A percentile compares a stretch with the other conserved stretches of the same genome.
Conservation (phyloP, 1,284 basidiomycete species). For the Volvariella surrecta region DNA sequence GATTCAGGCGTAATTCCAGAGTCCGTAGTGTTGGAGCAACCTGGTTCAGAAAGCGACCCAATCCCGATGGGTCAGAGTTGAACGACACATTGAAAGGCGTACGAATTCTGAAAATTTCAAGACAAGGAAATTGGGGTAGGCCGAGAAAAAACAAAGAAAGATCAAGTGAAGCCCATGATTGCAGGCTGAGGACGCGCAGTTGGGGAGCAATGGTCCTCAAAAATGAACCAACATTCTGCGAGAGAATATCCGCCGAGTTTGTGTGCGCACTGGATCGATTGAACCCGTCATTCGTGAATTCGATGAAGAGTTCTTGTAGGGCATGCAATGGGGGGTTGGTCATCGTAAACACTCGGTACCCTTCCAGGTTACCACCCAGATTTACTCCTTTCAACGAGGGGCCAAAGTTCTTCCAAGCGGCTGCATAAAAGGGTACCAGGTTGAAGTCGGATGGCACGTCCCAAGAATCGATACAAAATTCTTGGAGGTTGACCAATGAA, state of each 20-base stretch:
- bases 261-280: slow-evolving; percentile 11
- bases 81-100: slow-evolving; percentile 31
- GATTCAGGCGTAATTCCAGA: slow-evolving; percentile 30
- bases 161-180: slow-evolving; percentile 28
- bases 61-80: slow-evolving; percentile 21
- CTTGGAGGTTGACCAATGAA: slow-evolving; percentile 20
- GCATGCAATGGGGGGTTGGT: slow-evolving; percentile 21
- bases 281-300: slow-evolving; percentile 25
- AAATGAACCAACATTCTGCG: slow-evolving; percentile 25
- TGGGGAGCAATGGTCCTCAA: slow-evolving; percentile 23
- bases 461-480: slow-evolving; percentile 27
- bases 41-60: slow-evolving; percentile 22
- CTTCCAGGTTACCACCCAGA: slow-evolving; percentile 28
- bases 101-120: slow-evolving; percentile 25
- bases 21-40: slow-evolving; percentile 21
- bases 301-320: slow-evolving; percentile 25
- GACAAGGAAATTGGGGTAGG: slow-evolving; percentile 21
- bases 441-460: slow-evolving; percentile 21
- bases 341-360: slow-evolving; percentile 22
- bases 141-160: slow-evolving; percentile 25
- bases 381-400: slow-evolving; percentile 22
- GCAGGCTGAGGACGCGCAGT: slow-evolving; percentile 22
- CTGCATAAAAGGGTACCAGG: slow-evolving; percentile 21
- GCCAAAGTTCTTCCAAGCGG: slow-evolving; percentile 29
- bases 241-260: slow-evolving; percentile 13